Evolutionary conservation across 2,329 filamentous ascomycete species (phyloP), one percentile per base, ranked within the genome.

Genomic region (Fusarium sp.): DNA sequence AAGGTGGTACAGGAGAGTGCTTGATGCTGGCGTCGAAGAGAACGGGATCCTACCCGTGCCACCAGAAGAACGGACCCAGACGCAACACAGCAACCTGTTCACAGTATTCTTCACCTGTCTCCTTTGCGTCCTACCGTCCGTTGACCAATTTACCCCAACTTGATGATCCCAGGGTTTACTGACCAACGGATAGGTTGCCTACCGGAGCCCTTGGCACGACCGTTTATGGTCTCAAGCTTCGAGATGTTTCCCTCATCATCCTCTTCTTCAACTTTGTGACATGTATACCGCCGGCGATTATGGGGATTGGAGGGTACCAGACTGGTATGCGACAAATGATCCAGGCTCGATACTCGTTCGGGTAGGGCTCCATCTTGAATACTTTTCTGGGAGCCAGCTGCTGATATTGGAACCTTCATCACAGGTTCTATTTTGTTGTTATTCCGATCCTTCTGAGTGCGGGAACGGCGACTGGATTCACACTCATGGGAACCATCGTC

Each of bases 261-360:
- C 74, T 91, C 22, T 90, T 91, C 82, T 91, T 91, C 79, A 85
- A 84, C 14, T 74, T 90, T 24, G 70, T 90, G 18, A 88, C 86
- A n/a, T 86, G 84, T 10, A 79, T 88, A 6, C 87, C 88, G 0
- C 86, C 89, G 2, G 89, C 89, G 0, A 89, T 88, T 72, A 83
- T 91, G 74, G 87, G 86, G 5, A 87, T 88, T 1, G 85, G 86
- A 13, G 89, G 89, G 1, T 87, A 88, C 18, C 84, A 85, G 66
- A 91, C 89, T 3, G 89, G 89, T 16, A 84, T 91, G 82, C 84
- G 89, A 20, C 89, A 91, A 77, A 86, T 90, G 77, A 85, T 91
- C 7, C 88, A 90, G 73, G 88, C 89, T n/a, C 84, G 89, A 34
- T 91, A 90, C 79, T 87, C 87, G 0, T 91, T 90, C 76, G 89